Percentiles rank a stretch among this genome's conserved stretches.
Conservation (phyloP, 441 rosid species). For the Theobroma grandiflorum region DNA sequence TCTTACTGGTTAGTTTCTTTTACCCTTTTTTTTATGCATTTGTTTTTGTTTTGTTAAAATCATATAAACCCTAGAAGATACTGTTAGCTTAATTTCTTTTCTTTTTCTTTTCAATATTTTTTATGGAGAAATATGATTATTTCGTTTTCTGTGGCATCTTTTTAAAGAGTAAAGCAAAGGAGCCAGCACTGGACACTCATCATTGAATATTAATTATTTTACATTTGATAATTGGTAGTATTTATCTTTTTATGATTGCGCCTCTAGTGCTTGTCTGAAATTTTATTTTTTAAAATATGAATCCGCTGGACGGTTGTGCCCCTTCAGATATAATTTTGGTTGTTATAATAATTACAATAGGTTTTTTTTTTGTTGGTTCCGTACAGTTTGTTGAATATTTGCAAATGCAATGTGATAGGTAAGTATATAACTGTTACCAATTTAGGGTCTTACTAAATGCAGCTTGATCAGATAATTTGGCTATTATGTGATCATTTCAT, state of each 20-base stretch:
- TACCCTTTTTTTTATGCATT: background rate
- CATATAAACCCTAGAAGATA: conserved; percentile 22
- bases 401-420: background rate
- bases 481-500: background rate
- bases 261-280: conserved; percentile 7
- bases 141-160: conserved; percentile 3
- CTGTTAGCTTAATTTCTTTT: conserved; percentile 12
- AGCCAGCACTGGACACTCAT: background rate
- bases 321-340: background rate
- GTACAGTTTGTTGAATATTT: background rate
- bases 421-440: background rate
- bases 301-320: background rate
- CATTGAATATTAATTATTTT: conserved; percentile 12
- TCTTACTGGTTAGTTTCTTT: conserved; percentile 72
- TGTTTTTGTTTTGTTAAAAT: background rate
- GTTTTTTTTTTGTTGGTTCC: background rate
- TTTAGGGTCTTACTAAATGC: background rate
- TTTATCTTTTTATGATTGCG: background rate
- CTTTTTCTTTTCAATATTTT: background rate
- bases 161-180: conserved; percentile 13
- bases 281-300: background rate
- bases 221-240: background rate
- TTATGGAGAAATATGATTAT: background rate
- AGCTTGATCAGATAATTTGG: conserved; percentile 3
- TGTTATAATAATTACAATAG: background rate